Base-by-base conservation (phyloP, 345 rosid species). In the Streptanthus diversifolius region DNA sequence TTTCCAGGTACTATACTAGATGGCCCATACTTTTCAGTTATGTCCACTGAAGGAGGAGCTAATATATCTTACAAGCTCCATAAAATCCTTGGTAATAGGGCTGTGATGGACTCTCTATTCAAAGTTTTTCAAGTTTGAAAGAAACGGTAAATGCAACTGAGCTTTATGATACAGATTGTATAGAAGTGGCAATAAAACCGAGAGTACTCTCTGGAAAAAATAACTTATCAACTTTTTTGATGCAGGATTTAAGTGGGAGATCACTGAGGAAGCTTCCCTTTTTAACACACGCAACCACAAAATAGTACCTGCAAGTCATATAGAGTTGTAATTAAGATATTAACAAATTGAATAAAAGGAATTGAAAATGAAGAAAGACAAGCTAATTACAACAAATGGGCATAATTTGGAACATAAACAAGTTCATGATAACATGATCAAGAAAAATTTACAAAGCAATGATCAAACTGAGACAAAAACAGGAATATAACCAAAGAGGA, bases 211-310 rank as follows among this genome's bases (percentile, higher is more conserved):
- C 33, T 30, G 33, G 8, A 30, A 30, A n/a, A n/a, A 40, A 40
- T 3, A 40, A 17, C 4, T 13, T n/a, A 60, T 54, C 22, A 52
- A 74, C 43, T 65, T 70, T 0, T 40, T 49, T 25, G 70, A 33
- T 68, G 30, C 81, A 91, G 99, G 97, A 97, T 21, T 64, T 91
- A 83, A 91, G 98, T 74, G 98, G 98, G 77, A 87, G 99, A 70
- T 80, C 98, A 19, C 72, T 95, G 33, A 81, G 98, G 58, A 95
- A 92, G 81, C 98, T 95, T 71, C 98, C 98, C 49, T 90, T 95
- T 80, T 79, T 95, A 78, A 82, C 92, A 5, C 93, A 95, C 45
- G 89, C 96, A 40, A 82, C 90, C 27, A 25, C 27, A 2, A 32
- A 6, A 32, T 32, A 1, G 35, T 32, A 32, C 35, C 9, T 32